Evolutionary conservation across 352 stramenopile species (phyloP).

Genomic region (Phytopythium litorale): DNA sequence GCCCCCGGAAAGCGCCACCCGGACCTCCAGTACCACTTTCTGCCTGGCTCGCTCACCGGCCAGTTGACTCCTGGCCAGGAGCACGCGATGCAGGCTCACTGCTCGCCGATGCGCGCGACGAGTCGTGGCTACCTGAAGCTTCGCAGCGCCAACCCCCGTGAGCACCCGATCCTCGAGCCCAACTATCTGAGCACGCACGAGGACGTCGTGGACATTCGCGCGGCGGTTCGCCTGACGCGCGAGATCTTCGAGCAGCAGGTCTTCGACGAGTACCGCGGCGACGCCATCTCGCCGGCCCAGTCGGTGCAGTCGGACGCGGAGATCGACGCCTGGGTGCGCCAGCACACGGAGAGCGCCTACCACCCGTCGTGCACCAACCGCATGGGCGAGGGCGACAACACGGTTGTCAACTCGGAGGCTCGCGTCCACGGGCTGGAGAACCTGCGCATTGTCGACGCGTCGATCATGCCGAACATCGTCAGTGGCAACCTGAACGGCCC

Average conservation of each 20-base stretch:
- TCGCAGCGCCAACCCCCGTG: conserved; percentile 65
- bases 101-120: conserved; percentile 85
- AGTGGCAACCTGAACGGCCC: conserved; percentile 94
- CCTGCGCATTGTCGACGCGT: conserved; percentile 90
- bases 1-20: conserved; percentile 74
- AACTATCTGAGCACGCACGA: conserved; percentile 86
- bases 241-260: conserved; percentile 87
- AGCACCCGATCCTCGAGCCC: conserved; percentile 80
- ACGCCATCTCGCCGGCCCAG: conserved; percentile 69
- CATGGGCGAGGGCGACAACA: conserved; percentile 77
- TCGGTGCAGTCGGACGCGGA: conserved; percentile 57
- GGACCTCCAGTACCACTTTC: conserved; percentile 89
- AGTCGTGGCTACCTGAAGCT: conserved; percentile 83
- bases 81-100: conserved; percentile 87
- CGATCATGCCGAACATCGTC: conserved; percentile 93
- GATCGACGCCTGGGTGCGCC: conserved; percentile 84
- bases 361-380: conserved; percentile 89
- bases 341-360: conserved; percentile 85
- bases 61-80: conserved; percentile 46
- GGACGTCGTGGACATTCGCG: conserved; percentile 77
- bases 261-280: conserved; percentile 81
- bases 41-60: conserved; percentile 77
- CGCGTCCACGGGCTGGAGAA: conserved; percentile 85
- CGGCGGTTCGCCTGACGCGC: conserved; percentile 69
- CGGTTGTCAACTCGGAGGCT: conserved; percentile 88